Conservation (phyloP, 768 basidiomycete species). For the Tubosaeta sp. region DNA sequence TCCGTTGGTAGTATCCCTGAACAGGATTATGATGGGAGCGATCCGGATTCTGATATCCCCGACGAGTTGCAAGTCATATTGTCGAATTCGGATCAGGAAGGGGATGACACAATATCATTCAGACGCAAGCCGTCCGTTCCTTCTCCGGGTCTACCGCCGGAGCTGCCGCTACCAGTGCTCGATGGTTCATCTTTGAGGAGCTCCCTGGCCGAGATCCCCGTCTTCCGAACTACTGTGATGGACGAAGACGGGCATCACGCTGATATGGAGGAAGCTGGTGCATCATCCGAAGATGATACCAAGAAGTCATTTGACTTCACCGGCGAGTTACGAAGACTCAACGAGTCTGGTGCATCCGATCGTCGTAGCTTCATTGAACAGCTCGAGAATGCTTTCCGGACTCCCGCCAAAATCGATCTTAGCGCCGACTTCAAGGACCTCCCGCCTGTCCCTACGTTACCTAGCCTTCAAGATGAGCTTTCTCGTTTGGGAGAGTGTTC, state of each 20-base stretch:
- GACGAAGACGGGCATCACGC: conserved; percentile 41
- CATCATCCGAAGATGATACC: conserved; percentile 59
- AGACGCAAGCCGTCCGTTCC: conserved; percentile 17
- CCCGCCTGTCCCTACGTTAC: conserved; percentile 53
- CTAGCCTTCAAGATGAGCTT: conserved; percentile 30
- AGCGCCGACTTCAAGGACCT: conserved; percentile 44
- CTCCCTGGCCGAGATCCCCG: conserved; percentile 28
- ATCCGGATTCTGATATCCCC: conserved; percentile 79
- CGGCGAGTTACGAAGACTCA: conserved; percentile 65
- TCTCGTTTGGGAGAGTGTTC: conserved; percentile 21
- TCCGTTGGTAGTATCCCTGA: conserved; percentile 46
- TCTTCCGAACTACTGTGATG: conserved; percentile 43
- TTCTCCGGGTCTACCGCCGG: conserved; percentile 43
- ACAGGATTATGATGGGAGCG: conserved; percentile 47
- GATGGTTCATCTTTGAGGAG: conserved; percentile 1
- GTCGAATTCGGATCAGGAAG: conserved; percentile 35
- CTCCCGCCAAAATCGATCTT: conserved; percentile 66
- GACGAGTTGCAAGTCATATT: conserved; percentile 69
- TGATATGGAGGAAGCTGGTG: conserved; percentile 38
- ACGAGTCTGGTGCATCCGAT: conserved; percentile 66
- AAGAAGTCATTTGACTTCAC: conserved; percentile 85
- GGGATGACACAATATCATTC: conserved; percentile 40
- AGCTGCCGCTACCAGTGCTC: conserved; percentile 34
- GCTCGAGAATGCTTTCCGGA: conserved; percentile 74
- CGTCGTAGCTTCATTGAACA: conserved; percentile 78